Conservation (phyloP, 2,329 filamentous ascomycete species). For the Tolypocladium endophyticum region DNA sequence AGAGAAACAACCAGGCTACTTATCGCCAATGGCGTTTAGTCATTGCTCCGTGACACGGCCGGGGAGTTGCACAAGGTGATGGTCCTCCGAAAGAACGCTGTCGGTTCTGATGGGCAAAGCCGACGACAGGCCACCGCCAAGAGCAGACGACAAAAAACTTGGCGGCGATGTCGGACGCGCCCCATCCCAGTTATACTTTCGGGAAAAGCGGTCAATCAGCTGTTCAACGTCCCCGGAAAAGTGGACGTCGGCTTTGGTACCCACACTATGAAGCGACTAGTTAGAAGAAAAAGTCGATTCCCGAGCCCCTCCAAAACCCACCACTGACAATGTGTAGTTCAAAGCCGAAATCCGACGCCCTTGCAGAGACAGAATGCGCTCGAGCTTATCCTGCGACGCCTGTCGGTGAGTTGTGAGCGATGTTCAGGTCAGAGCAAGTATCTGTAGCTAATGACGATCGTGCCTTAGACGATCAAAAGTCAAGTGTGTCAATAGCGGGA, state of each 20-base stretch:
- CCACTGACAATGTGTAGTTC: not conserved
- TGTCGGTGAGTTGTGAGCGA: constrained; percentile 16
- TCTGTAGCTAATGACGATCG: not conserved
- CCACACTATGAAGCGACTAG: not conserved
- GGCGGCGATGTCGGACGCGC: not conserved
- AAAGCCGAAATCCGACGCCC: constrained; percentile 1
- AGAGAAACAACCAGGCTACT: too few species aligned
- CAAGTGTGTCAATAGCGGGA: constrained; percentile 21
- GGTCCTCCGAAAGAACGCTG: not conserved
- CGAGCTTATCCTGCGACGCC: constrained; percentile 22
- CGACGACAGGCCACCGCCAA: not conserved
- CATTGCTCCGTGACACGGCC: too few species aligned
- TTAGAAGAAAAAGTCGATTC: not conserved
- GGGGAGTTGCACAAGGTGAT: not conserved
- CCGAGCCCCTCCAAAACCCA: not conserved
- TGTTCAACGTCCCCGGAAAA: not conserved
- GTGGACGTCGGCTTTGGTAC: not conserved
- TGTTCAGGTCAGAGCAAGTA: not conserved
- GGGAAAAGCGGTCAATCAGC: not conserved
- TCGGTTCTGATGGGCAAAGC: not conserved
- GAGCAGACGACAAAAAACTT: not conserved
- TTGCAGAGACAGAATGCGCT: constrained; percentile 15
- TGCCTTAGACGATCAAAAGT: constrained; percentile 20
- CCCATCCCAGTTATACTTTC: not conserved
- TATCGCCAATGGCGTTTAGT: too few species aligned